Base-by-base conservation (phyloP, 148 eudicot genomes). In the Arctostaphylos glauca region DNA sequence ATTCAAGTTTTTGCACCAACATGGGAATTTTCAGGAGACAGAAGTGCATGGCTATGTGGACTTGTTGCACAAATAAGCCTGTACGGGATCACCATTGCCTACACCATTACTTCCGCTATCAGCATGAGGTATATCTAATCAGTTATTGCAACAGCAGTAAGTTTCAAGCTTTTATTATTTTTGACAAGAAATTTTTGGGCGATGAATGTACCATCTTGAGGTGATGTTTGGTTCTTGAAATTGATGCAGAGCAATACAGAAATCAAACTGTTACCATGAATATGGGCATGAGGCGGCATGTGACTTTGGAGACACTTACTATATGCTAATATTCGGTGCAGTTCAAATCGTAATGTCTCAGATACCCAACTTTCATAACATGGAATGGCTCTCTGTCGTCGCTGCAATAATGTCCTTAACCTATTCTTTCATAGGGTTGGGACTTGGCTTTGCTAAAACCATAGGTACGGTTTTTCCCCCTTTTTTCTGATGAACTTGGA, bases 91-190 rank as follows among this genome's bases (percentile, higher is more conserved):
- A 89, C 91, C 74, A 87, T 92, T 79, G 95, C 95, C 52, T 92
- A 92, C 82, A 89, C 90, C 68, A 92, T 92, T 83, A 92, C 92
- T 68, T 87, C 93, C 68, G 93, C 93, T 81, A 92, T 88, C 78
- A 92, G 95, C 83, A 81, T 90, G 89, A 92, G 94, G 94, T 90
- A 88, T 55, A 88, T 55, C n/a, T 52, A 18, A 5, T 25, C 21
- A 3, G 58, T 7, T 6, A 52, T 25, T 3, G 23, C n/a, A 25
- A 55, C 12, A 38, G 14, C 74, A 70, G 21, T 43, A 70, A 16
- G 38, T 15, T 47, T 4, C 13, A 7, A 7, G 25, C 25, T 48
- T 80, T 66, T 8, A 13, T 66, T 31, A 31, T 31, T 31, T 25
- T 66, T 25, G 14, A 64, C 31, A 31, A 10, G 44, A 66, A 66